These are phyloP conservation scores for Blastosporella zonata DNA, from an alignment of 1,284 basidiomycete species.

Conservation along the genomic window DNA sequence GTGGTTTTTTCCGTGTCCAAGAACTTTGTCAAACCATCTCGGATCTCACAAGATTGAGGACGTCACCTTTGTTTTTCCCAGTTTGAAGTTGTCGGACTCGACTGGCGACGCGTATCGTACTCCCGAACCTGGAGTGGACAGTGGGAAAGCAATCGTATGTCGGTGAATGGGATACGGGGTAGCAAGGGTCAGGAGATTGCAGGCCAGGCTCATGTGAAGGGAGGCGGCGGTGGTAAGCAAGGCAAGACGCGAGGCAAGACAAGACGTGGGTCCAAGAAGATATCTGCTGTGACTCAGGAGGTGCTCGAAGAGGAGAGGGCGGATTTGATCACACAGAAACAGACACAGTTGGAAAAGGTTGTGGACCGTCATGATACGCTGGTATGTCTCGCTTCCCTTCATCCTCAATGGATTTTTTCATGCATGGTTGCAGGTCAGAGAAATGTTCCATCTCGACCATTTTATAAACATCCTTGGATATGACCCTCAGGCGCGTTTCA, in stretches of 20 bases:
- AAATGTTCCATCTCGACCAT: conserved; percentile 82
- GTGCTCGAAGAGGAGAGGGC: conserved; percentile 36
- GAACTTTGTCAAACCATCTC: conserved; percentile 53
- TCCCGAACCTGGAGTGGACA: conserved; percentile 10
- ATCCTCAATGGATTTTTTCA: conserved; percentile 9
- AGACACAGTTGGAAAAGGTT: conserved; percentile 55
- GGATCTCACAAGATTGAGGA: conserved; percentile 55
- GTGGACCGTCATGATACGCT: conserved; percentile 72
- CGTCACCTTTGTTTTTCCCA: conserved; percentile 13
- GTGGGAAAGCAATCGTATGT: conserved; percentile 16
- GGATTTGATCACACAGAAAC: conserved; percentile 53
- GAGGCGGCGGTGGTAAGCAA: conserved; percentile 9
- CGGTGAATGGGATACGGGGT: conserved; percentile 21
- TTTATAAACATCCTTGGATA: conserved; percentile 73
- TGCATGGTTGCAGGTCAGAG: conserved; percentile 55
- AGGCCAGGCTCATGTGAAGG: not conserved
- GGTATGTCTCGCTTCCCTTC: conserved; percentile 61
- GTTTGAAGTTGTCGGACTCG: conserved; percentile 13
- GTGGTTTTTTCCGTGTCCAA: conserved; percentile 36
- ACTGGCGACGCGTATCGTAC: conserved; percentile 8
- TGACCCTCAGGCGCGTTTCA: conserved; percentile 61
- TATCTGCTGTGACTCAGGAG: conserved; percentile 21
- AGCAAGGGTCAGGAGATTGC: conserved; percentile 6
- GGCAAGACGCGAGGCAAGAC: conserved; percentile 12
- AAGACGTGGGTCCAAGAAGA: conserved; percentile 6